Evolutionary conservation across 2,329 filamentous ascomycete genomes (phyloP), one percentile per base, ranked within the genome.

Genomic region (Sordariomycetes sp.): DNA sequence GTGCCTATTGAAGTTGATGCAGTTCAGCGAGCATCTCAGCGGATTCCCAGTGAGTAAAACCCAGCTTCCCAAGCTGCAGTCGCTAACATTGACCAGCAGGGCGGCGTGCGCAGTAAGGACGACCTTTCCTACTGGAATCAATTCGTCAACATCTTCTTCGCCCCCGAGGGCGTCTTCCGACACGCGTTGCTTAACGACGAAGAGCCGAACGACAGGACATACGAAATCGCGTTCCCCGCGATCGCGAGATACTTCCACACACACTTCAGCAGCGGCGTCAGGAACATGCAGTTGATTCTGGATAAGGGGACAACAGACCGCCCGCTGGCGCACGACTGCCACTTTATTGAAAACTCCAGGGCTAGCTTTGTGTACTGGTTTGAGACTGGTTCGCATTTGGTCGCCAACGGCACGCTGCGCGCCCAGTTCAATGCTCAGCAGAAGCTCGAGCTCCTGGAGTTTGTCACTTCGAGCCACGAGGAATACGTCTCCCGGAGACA

Each of bases 291-390:
- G 54, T 72, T 96, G 52, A 76, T 87, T 16, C 72, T 94, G 47
- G 87, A 94, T 46, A 79, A 76, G 48, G 66, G 67, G 3, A 67
- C 63, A 2, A 58, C 58, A 0, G 75, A 81, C 42, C 66, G 66
- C 33, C 59, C 67, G 8, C 55, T 83, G 23, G 66, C 71, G 2
- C 74, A 72, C 37, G 77, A 80, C 31, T 76, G 75, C 30, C 78
- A 83, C 47, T 79, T 79, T 45, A 80, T 95, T 16, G 82, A 86
- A 46, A 86, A 85, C 49, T 63, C 65, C 17, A 83, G 78, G 47
- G 79, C 86, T 18, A 92, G 78, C 48, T 75, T 96, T 37, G 81
- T 92, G 5, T 93, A 94, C 53, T 93, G 85, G 75, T 95, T 90
- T 50, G 76, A 83, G 33, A 86, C 82, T 41, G 82, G 81, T 34